phyloP scores from a whole-genome alignment of 768 basidiomycete genomes.

The Rickenella mellea region DNA sequence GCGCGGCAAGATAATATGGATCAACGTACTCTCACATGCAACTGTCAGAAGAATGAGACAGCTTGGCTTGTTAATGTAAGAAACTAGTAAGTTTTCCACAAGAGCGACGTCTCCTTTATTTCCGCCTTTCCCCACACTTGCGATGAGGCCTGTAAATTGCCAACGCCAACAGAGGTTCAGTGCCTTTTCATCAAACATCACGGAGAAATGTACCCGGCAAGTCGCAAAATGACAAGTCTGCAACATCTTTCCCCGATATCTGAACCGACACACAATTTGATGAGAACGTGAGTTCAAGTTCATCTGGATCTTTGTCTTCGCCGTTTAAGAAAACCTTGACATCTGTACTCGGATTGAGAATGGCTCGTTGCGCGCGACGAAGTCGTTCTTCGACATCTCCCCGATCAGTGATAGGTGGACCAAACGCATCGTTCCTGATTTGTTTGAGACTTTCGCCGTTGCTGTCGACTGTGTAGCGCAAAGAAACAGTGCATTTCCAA shows the following conservation, averaged over 20 bases:
- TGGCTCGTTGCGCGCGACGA: constrained; percentile 53
- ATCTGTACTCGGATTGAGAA: constrained; percentile 43
- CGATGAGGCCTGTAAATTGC: constrained; percentile 40
- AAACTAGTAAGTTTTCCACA: constrained; percentile 44
- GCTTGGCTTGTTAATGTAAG: constrained; percentile 52
- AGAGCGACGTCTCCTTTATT: constrained; percentile 49
- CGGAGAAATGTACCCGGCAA: constrained; percentile 34
- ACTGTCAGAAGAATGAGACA: constrained; percentile 54
- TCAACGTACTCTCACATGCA: constrained; percentile 51
- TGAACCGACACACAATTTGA: constrained; percentile 46
- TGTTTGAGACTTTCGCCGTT: constrained; percentile 13
- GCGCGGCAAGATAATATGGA: background rate
- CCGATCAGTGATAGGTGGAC: constrained; percentile 39
- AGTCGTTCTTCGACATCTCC: constrained; percentile 55
- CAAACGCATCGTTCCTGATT: constrained; percentile 33
- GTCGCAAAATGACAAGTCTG: constrained; percentile 58
- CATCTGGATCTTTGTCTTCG: constrained; percentile 18
- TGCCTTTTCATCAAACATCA: background rate
- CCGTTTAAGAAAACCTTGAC: constrained; percentile 28
- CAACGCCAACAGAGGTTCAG: background rate
- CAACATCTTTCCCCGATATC: constrained; percentile 49
- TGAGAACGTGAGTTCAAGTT: constrained; percentile 34
- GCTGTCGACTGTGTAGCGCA: constrained; percentile 34
- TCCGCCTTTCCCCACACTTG: constrained; percentile 39
- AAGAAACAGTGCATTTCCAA: constrained; percentile 44